A percentile compares a stretch with the other conserved stretches of the same genome.
These are phyloP conservation scores for Fimicolochytrium jonesii DNA, from an alignment of 192 early-diverging fungal species.

Conservation along the genomic window DNA sequence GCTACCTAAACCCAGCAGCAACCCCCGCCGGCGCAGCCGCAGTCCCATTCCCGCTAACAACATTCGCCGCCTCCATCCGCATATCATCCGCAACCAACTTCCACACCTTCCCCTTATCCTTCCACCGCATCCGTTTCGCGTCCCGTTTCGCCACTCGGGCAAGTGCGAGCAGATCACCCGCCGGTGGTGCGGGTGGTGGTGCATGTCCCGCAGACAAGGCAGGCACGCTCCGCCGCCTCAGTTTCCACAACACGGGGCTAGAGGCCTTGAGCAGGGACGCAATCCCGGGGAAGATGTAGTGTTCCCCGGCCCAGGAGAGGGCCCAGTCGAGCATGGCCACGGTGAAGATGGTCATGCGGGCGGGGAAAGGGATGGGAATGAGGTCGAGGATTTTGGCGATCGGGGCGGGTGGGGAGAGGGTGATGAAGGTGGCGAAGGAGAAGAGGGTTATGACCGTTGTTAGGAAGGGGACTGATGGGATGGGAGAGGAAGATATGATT, in stretches of 20 bases:
- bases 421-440: conserved; percentile 40
- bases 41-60: too few species aligned
- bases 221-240: conserved; percentile 10
- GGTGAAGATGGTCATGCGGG: conserved; percentile 51
- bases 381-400: conserved; percentile 65
- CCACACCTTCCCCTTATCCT: conserved; percentile 38
- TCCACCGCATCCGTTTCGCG: conserved; percentile 34
- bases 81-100: conserved; percentile 41
- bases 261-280: conserved; percentile 15
- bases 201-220: neutral
- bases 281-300: conserved; percentile 30
- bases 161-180: neutral
- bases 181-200: neutral
- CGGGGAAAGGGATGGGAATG: conserved; percentile 36
- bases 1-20: too few species aligned
- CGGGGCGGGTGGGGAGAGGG: conserved; percentile 51
- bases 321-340: conserved; percentile 60
- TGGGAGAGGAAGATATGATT: neutral
- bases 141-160: neutral
- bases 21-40: too few species aligned
- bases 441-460: conserved; percentile 58
- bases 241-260: neutral
- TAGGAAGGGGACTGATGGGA: conserved; percentile 38
- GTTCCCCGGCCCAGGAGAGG: conserved; percentile 35
- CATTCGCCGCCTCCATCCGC: conserved; percentile 10